Conservation (phyloP, 2,329 filamentous ascomycete species). For the Apiospora koreana region DNA sequence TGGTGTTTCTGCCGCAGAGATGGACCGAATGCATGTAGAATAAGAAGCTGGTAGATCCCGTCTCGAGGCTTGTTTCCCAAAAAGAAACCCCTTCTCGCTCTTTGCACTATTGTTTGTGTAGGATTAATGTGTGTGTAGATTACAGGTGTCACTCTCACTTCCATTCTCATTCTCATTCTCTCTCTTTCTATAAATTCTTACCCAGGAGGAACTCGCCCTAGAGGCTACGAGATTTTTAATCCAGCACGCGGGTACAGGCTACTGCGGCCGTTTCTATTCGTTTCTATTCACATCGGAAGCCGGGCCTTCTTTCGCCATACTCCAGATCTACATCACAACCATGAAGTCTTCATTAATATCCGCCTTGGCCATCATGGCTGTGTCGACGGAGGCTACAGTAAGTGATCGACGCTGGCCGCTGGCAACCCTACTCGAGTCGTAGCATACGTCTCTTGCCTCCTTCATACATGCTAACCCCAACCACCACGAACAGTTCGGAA, state of each 20-base stretch:
- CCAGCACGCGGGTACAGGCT: neutral
- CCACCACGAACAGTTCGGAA: neutral
- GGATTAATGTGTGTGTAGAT: neutral
- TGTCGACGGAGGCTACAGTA: slow-evolving; percentile 1
- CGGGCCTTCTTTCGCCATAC: neutral
- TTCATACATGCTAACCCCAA: neutral
- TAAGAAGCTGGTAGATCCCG: neutral
- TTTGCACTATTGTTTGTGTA: neutral
- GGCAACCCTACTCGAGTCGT: neutral
- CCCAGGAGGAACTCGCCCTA: neutral
- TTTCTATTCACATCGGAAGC: neutral
- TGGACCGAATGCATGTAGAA: neutral
- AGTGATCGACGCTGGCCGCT: neutral
- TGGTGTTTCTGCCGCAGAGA: neutral
- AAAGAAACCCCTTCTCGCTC: neutral
- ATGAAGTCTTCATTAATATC: slow-evolving; percentile 7
- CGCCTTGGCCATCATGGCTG: neutral
- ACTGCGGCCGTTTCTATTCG: neutral
- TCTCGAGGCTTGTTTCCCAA: neutral
- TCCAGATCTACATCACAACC: neutral
- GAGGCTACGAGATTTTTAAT: neutral
- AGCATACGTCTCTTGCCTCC: neutral
- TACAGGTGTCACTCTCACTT: neutral
- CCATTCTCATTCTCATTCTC: neutral
- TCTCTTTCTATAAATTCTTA: neutral